Base-by-base conservation (phyloP, 2,329 filamentous ascomycete species). In the Curvularia lunata region DNA sequence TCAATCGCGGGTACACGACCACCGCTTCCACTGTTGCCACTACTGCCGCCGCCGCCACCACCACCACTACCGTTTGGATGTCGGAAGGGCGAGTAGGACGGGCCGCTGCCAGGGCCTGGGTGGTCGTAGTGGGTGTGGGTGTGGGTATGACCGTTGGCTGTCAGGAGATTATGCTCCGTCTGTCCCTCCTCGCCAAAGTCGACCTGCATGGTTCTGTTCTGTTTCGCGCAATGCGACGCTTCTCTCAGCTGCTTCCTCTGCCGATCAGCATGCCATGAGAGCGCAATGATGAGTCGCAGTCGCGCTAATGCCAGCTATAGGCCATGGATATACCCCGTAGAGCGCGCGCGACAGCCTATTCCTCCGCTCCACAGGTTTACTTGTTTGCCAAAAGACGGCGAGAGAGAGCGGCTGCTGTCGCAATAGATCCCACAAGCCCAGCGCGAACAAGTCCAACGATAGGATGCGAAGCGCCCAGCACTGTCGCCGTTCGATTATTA, bases 161-260 rank as follows among this genome's bases (percentile, higher is more conserved):
- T 63, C 23, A 74, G 66, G 59, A 73, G 65, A 56, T 61, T 67
- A 62, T 74, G 70, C 50, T 73, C 70, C 64, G 72, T 64, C 63
- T 73, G 71, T 66, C 60, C 61, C 48, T 68, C 66, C 41, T 68
- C 66, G 65, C 68, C 68, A 67, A 71, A 77, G 68, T 75, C 73
- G 65, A 76, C 73, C 63, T 77, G 74, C 74, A 77, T 76, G 69
- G 63, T 73, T 69, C 53, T 77, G 74, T 73, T 75, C 74, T 68
- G 63, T 73, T 69, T 53, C 64, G 60, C 59, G 47, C 56, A 61
- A 61, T 52, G 59, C 51, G 62, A 65, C 62, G 63, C 62, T 66
- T 66, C 62, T 67, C 62, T 67, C 54, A 58, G 61, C 63, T 60
- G 54, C 58, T 58, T 43, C 45, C 61, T 58, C 45, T 63, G 63